Percentiles rank a stretch among this genome's conserved stretches.
Conservation (phyloP, 176 grass and related monocot species). For the Oryza meyeriana region DNA sequence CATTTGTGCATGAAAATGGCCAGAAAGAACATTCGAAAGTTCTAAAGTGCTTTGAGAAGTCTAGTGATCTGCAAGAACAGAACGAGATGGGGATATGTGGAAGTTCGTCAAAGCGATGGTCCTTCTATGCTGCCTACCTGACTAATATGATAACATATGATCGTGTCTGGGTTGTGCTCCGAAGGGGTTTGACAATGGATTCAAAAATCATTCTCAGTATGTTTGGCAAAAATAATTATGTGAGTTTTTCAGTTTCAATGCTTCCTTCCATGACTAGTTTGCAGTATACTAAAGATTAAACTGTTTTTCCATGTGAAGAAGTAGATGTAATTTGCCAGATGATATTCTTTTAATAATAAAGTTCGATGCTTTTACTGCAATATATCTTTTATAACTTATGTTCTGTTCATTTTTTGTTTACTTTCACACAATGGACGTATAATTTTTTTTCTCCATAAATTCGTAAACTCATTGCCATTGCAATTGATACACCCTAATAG, state of each 20-base stretch:
- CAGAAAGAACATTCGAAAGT: slow-evolving; percentile 31
- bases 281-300: background rate
- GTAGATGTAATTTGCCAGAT: background rate
- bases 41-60: slow-evolving; percentile 33
- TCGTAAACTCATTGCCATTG: background rate
- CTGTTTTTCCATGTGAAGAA: slow-evolving; percentile 1
- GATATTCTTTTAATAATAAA: slow-evolving; percentile 8
- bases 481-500: background rate
- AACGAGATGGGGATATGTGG: slow-evolving; percentile 20
- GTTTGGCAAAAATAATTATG: slow-evolving; percentile 48
- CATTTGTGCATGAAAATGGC: slow-evolving; percentile 27
- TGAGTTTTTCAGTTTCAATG: slow-evolving; percentile 48
- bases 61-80: slow-evolving; percentile 5
- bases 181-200: slow-evolving; percentile 42
- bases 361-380: background rate
- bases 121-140: slow-evolving; percentile 56
- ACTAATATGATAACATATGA: slow-evolving; percentile 74
- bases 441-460: background rate
- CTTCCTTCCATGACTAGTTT: slow-evolving; percentile 30
- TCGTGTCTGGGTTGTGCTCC: slow-evolving; percentile 58
- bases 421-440: background rate
- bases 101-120: slow-evolving; percentile 40
- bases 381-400: background rate
- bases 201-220: slow-evolving; percentile 56
- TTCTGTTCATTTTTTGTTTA: slow-evolving; percentile 2